Conservation (phyloP, 2,329 filamentous ascomycete genomes). For the Aspergillus ibericus region DNA sequence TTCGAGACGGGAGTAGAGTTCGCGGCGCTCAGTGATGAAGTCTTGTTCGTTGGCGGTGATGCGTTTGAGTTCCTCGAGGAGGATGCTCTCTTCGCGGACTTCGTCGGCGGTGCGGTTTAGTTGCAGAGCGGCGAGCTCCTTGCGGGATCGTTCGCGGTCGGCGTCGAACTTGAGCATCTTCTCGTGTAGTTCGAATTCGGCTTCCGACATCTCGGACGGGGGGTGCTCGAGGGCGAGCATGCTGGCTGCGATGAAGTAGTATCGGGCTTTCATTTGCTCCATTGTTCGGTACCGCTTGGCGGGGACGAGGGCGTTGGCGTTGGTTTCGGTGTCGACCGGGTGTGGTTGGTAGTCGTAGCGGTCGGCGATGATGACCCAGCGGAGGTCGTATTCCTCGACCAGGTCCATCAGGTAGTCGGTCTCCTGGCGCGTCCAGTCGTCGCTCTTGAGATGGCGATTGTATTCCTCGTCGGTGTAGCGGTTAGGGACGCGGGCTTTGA, state of each 20-base stretch:
- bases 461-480: slow-evolving; percentile 86
- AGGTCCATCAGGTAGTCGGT: slow-evolving; percentile 85
- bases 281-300: slow-evolving; percentile 62
- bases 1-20: slow-evolving; percentile 83
- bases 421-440: slow-evolving; percentile 87
- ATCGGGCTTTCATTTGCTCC: slow-evolving; percentile 88
- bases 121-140: slow-evolving; percentile 78
- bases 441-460: slow-evolving; percentile 67
- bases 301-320: slow-evolving; percentile 36
- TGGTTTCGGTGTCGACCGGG: slow-evolving; percentile 26
- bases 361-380: slow-evolving; percentile 90
- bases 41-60: slow-evolving; percentile 84
- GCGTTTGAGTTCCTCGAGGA: slow-evolving; percentile 86
- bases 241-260: slow-evolving; percentile 81
- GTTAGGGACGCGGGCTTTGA: slow-evolving; percentile 71
- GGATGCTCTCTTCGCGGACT: slow-evolving; percentile 84
- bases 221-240: slow-evolving; percentile 80
- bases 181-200: slow-evolving; percentile 80
- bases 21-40: slow-evolving; percentile 82
- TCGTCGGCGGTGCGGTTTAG: slow-evolving; percentile 81
- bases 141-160: slow-evolving; percentile 73
- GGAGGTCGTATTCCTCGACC: slow-evolving; percentile 75
- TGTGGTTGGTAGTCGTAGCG: slow-evolving; percentile 70
- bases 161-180: slow-evolving; percentile 85
- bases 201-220: slow-evolving; percentile 79